Percentiles rank a stretch among this genome's conserved stretches.
These are phyloP conservation scores for Salix udensis DNA, from an alignment of 345 rosid genomes.

Conservation along the genomic window DNA sequence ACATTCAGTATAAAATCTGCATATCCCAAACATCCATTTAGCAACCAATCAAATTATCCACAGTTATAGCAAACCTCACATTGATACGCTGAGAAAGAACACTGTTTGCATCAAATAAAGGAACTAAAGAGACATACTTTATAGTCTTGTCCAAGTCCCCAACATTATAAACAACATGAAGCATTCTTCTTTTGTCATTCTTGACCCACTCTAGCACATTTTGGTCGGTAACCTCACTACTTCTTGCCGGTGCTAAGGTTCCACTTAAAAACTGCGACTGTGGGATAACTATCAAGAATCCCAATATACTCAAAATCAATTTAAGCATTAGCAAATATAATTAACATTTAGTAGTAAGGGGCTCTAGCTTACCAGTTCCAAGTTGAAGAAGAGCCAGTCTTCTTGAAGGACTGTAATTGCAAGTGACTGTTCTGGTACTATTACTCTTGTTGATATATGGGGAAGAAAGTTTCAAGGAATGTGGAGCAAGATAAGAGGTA, in stretches of 20 bases:
- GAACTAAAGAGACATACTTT: slow-evolving; percentile 7
- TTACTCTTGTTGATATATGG: neutral
- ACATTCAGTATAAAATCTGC: slow-evolving; percentile 32
- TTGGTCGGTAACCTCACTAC: slow-evolving; percentile 13
- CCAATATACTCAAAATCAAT: neutral
- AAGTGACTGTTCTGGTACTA: neutral
- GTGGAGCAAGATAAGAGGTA: neutral
- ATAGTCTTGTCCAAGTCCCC: slow-evolving; percentile 23
- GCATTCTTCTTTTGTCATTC: slow-evolving; percentile 27
- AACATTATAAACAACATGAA: slow-evolving; percentile 24
- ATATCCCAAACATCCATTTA: neutral
- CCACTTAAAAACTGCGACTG: slow-evolving; percentile 34
- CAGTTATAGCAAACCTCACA: neutral
- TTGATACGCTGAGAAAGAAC: neutral
- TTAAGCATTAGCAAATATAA: too few species aligned
- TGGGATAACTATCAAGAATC: slow-evolving; percentile 25
- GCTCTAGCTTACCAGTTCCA: slow-evolving; percentile 28
- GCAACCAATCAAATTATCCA: neutral
- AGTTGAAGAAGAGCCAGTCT: slow-evolving; percentile 43
- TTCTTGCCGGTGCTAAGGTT: slow-evolving; percentile 16
- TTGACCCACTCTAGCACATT: slow-evolving; percentile 22
- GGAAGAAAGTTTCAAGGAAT: slow-evolving; percentile 9
- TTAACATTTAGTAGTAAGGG: neutral
- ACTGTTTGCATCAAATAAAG: neutral
- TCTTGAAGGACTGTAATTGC: slow-evolving; percentile 27